phyloP scores from a whole-genome alignment of 2,329 filamentous ascomycete genomes.

The Penicillium brevicompactum region DNA sequence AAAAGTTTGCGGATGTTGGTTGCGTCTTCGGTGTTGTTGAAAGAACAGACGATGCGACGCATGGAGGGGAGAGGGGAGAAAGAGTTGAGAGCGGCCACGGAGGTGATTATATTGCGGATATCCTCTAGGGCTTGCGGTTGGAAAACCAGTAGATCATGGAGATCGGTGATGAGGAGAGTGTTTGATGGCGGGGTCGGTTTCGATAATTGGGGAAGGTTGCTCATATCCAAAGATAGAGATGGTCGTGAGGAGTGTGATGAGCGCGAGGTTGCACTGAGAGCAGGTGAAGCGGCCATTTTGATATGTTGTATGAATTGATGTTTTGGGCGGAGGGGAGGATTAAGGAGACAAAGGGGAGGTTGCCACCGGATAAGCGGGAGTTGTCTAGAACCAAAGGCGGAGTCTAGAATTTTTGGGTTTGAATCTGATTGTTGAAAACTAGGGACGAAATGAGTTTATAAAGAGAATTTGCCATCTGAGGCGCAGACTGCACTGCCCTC shows the following conservation, averaged over 20 bases:
- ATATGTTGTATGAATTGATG: constrained; percentile 8
- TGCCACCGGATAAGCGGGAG: constrained; percentile 22
- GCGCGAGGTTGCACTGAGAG: constrained; percentile 19
- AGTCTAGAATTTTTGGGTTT: constrained; percentile 1
- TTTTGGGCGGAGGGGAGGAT: not conserved
- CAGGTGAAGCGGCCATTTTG: constrained; percentile 29
- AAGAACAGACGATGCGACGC: constrained; percentile 54
- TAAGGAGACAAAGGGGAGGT: constrained; percentile 16
- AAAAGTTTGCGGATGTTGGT: constrained; percentile 47
- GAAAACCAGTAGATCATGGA: constrained; percentile 50
- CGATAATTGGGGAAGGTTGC: constrained; percentile 47
- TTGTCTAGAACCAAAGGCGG: constrained; percentile 1
- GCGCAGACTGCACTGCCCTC: constrained; percentile 14
- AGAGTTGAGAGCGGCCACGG: constrained; percentile 49
- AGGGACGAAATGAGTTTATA: not conserved
- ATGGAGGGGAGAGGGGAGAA: constrained; percentile 55
- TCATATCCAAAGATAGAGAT: constrained; percentile 49
- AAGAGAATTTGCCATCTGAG: not conserved
- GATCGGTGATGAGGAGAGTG: constrained; percentile 54
- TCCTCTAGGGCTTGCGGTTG: constrained; percentile 46
- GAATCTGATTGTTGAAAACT: not conserved
- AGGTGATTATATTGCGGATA: constrained; percentile 47
- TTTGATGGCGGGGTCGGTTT: constrained; percentile 52
- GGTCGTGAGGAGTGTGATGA: constrained; percentile 33
- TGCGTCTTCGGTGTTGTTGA: constrained; percentile 45